Base-by-base conservation (phyloP, 2,329 filamentous ascomycete species). In the Remersonia thermophila region DNA sequence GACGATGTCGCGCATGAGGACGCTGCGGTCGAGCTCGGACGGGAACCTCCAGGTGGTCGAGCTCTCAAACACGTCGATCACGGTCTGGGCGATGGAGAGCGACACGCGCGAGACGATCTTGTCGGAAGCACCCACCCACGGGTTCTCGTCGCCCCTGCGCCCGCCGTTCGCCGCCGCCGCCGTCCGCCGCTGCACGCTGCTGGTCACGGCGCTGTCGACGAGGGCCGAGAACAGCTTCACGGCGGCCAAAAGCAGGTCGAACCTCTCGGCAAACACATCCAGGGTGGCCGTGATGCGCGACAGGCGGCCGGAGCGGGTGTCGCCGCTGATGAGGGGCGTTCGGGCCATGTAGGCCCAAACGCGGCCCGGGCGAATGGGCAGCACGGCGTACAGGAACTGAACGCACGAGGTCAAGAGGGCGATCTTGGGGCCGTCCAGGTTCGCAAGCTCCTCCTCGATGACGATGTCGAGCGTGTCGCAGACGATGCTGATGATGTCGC, bases 321-420 rank as follows among this genome's bases (percentile, higher is more conserved):
- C 79, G 5, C 77, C 73, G 47, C 82, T 81, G 31, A 98, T 66
- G 13, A 98, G 64, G 43, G 79, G 76, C 55, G 84, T 93, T 39
- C 84, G 77, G 3, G 80, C 76, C 49, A 98, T 70, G 54, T 89
- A 83, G 3, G 89, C 86, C 87, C 91, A 96, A 5, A 94, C 77
- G 41, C 87, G 71, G 38, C 81, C 82, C 1, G 91, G 89, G 35
- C 80, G 74, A n/a, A 71, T 81, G 48, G 70, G 67, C 17, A 91
- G 58, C 13, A 93, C 62, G 3, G 80, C 75, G 47, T 81, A 72
- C 27, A 93, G 63, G 50, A 96, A 95, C 36, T 85, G 79, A 15
- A 87, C 60, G 53, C 85, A 93, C 16, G 82, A 75, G 9, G 66
- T 63, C 38, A 79, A 56, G 32, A 87, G 69, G 2, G 79, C 67